A percentile compares a stretch with the other conserved stretches of the same genome.
phyloP scores from a whole-genome alignment of 2,329 filamentous ascomycete genomes.

The Sporothrix pseudoabietina region DNA sequence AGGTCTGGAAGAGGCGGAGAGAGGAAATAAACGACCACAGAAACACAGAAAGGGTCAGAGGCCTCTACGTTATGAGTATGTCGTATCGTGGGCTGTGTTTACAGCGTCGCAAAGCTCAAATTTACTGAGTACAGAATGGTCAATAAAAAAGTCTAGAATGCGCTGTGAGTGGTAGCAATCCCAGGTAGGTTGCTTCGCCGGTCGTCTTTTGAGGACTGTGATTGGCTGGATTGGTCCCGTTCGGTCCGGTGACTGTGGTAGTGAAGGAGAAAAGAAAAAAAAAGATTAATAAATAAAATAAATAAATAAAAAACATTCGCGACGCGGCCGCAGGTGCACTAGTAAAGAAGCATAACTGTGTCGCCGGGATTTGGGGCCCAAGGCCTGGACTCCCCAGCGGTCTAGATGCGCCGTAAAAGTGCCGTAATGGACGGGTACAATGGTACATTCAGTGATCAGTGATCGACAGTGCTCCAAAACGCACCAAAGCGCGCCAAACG shows the following conservation, averaged over 20 bases:
- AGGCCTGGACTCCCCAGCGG: not conserved
- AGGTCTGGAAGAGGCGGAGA: not conserved
- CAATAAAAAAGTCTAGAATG: not conserved
- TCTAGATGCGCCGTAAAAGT: not conserved
- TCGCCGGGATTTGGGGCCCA: not conserved
- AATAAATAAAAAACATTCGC: not conserved
- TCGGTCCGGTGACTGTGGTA: not conserved
- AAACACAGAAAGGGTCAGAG: too few species aligned
- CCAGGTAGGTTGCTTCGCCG: not conserved
- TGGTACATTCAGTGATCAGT: not conserved
- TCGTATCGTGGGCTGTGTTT: too few species aligned
- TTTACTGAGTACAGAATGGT: not conserved
- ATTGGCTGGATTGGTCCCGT: not conserved
- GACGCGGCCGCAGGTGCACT: too few species aligned
- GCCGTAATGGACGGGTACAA: not conserved
- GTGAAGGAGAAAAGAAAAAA: not conserved
- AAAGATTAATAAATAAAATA: too few species aligned
- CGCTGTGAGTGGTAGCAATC: not conserved
- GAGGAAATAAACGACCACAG: not conserved
- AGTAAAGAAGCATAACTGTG: not conserved
- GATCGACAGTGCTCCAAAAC: not conserved
- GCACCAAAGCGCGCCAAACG: not conserved
- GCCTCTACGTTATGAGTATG: too few species aligned
- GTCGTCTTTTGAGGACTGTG: not conserved
- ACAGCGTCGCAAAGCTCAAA: too few species aligned